Evolutionary conservation across 805 yeast genomes (phyloP), one percentile per base, ranked within the genome.

Genomic region (Candida oleophila): DNA sequence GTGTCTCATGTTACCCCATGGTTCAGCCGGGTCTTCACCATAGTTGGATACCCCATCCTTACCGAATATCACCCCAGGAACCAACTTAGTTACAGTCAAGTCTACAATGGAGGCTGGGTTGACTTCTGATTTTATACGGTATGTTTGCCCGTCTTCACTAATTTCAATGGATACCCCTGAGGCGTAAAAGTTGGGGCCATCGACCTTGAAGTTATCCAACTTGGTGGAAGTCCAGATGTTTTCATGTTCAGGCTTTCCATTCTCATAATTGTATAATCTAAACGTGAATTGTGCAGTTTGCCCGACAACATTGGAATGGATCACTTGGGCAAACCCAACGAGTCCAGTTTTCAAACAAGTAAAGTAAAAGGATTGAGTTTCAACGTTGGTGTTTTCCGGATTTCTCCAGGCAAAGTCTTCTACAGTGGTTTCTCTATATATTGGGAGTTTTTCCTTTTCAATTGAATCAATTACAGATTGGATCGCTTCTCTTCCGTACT

Each of bases 1-100:
- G 62, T 94, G 99, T 66, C 97, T 83, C 96, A 94, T 91, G 7
- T 87, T 76, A 14, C 99, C 99, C 99, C 99, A 94, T 30, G 98
- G 98, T 50, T 87, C 81, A 33, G 74, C 77, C 14, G 77, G 58
- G 61, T 91, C 89, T 37, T 89, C 89, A 53, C 99, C 99, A 63
- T 90, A 94, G 53, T 78, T 76, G 12, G 97, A 86, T 41, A 78
- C 70, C 53, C 98, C 98, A 62, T 91, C 89, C 43, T 79, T 76
- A 59, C 98, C 99, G 56, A 92, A 86, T 68, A 90, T 89, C 56
- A 91, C 85, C 41, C 96, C 96, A 12, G 88, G 86, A 12, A 84
- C 84, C 44, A 79, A 61, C 53, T 82, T 78, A 22, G 73, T 74
- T 56, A 91, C 68, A 25, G 61, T 70, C 51, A 94, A 68, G 59